phyloP scores from a whole-genome alignment of 2,329 filamentous ascomycete species.

The Monilinia laxa region DNA sequence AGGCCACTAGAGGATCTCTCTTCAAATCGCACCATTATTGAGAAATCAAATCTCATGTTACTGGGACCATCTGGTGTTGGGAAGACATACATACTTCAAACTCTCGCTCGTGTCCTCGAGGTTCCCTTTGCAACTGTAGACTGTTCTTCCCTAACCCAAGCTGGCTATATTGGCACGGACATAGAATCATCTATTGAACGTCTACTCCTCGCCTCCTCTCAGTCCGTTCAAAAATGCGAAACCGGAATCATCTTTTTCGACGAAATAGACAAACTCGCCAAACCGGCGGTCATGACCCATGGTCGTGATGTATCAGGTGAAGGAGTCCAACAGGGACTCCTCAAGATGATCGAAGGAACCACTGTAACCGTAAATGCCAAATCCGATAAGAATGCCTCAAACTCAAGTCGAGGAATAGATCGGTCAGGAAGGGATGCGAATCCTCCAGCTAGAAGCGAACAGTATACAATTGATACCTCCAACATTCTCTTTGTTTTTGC shows the following conservation, averaged over 20 bases:
- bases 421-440: constrained; percentile 27
- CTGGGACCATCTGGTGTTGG: constrained; percentile 92
- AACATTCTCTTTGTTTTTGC: constrained; percentile 98
- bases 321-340: constrained; percentile 90
- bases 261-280: constrained; percentile 96
- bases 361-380: constrained; percentile 92
- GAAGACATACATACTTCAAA: constrained; percentile 88
- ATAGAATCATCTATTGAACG: constrained; percentile 94
- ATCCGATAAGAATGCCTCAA: constrained; percentile 50
- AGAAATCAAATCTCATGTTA: constrained; percentile 92
- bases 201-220: constrained; percentile 84
- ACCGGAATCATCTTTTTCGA: constrained; percentile 93
- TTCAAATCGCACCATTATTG: constrained; percentile 51
- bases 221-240: constrained; percentile 80
- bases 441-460: constrained; percentile 40
- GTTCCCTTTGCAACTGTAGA: constrained; percentile 95
- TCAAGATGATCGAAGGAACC: constrained; percentile 95
- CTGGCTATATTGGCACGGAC: constrained; percentile 96
- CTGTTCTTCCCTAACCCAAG: constrained; percentile 93
- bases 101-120: constrained; percentile 85
- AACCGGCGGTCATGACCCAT: constrained; percentile 70
- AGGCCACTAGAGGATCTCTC: constrained; percentile 24
- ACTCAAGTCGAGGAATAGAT: constrained; percentile 28
- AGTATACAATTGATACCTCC: constrained; percentile 80
- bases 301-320: constrained; percentile 94